Conservation (phyloP, 2,329 filamentous ascomycete genomes). For the Penicillium concentricum region DNA sequence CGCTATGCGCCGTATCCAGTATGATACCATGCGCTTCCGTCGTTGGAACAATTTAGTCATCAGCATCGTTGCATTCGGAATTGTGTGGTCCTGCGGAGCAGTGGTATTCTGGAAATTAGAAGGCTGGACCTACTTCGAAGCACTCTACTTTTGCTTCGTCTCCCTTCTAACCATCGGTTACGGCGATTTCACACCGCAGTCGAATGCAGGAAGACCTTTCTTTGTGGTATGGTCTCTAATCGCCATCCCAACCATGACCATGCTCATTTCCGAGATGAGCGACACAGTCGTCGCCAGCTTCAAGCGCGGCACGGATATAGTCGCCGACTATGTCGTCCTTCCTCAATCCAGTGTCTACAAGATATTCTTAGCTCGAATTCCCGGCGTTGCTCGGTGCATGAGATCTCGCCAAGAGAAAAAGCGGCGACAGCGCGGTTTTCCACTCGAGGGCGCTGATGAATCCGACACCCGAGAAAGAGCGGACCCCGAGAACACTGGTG, state of each 20-base stretch:
- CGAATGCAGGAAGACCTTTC: constrained; percentile 75
- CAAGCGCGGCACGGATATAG: constrained; percentile 59
- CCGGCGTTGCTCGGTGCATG: constrained; percentile 40
- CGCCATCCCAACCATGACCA: constrained; percentile 82
- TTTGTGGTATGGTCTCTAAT: constrained; percentile 93
- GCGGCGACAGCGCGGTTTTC: constrained; percentile 51
- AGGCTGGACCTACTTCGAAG: constrained; percentile 66
- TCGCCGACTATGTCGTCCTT: constrained; percentile 66
- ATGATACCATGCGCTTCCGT: constrained; percentile 61
- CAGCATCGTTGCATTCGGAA: constrained; percentile 66
- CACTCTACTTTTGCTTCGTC: constrained; percentile 83
- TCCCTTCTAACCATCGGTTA: constrained; percentile 84
- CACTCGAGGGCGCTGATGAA: constrained; percentile 37
- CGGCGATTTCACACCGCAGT: constrained; percentile 74
- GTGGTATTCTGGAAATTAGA: constrained; percentile 69
- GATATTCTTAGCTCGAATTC: constrained; percentile 49
- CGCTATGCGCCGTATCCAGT: constrained; percentile 79
- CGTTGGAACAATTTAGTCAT: constrained; percentile 72
- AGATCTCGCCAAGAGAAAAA: constrained; percentile 43
- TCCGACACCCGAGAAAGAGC: constrained; percentile 10
- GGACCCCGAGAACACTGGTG: not conserved
- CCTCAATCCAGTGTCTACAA: constrained; percentile 60
- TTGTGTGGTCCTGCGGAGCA: constrained; percentile 80
- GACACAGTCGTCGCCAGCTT: constrained; percentile 73
- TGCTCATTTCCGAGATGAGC: constrained; percentile 78